Evolutionary conservation across 2,329 filamentous ascomycete genomes (phyloP), one percentile per base, ranked within the genome.

Genomic region (Moelleriella libera): DNA sequence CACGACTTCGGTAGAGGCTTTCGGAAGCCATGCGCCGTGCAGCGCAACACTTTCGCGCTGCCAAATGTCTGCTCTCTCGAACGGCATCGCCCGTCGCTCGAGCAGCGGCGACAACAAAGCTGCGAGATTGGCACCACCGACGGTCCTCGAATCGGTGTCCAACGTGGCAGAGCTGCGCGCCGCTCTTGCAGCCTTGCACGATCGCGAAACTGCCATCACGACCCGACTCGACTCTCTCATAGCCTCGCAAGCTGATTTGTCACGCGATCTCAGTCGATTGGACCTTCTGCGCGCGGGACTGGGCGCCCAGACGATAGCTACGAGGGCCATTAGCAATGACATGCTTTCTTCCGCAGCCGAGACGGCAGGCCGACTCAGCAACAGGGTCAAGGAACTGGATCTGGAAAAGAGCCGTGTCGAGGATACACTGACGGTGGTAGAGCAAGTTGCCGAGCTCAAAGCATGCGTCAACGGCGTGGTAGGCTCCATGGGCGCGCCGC

Each of bases 391-490:
- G 62, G 76, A 80, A 54, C 77, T 98, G 34, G 92, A 98, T 60
- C 74, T 88, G 48, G 90, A 98, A 67, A 94, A 97, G 70, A 82
- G 82, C 49, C 79, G 88, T 30, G 90, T 98, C 7, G 89, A 92
- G 63, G 83, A 88, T 45, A 97, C 92, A 0, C 70, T 98, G 49
- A 77, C 83, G 7, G 88, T 97, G 3, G 92, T 97, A 9, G 90
- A 97, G 65, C 89, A 96, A 68, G 90, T 98, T 11, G 85, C 87
- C 5, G 92, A 98, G 71, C 82, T 98, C 54, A 97, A 97, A 68
- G 86, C 92, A 7, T 98, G 92, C 62, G 87, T 97, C 37, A 80
- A 96, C 50, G 92, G 92, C 42, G 89, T 97, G 9, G 82, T 90
- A 30, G 92, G 89, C 14, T 94, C 86, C 50, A 98, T 98, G 92